A percentile compares a stretch with the other conserved stretches of the same genome.
Conservation (phyloP, 2,329 filamentous ascomycete species). For the Aspergillus tamarii region DNA sequence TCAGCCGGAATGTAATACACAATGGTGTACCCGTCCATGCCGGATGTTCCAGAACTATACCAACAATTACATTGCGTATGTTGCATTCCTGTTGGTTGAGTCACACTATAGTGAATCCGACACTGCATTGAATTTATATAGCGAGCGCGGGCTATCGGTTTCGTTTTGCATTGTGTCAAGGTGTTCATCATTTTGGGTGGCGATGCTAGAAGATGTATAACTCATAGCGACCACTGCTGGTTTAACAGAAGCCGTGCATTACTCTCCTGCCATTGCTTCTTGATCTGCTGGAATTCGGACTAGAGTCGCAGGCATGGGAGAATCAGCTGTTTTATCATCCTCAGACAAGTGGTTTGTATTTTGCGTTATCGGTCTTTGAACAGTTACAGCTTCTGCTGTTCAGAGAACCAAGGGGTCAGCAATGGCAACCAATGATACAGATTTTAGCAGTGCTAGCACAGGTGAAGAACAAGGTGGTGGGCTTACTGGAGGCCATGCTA, state of each 20-base stretch:
- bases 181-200: neutral
- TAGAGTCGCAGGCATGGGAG: slow-evolving; percentile 43
- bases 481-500: slow-evolving; percentile 65
- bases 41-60: neutral
- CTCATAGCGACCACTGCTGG: neutral
- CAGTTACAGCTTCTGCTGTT: slow-evolving; percentile 31
- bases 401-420: slow-evolving; percentile 6
- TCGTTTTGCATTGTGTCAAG: neutral
- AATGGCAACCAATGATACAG: slow-evolving; percentile 13
- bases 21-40: neutral
- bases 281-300: slow-evolving; percentile 45
- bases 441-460: neutral
- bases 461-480: neutral
- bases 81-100: neutral
- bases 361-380: slow-evolving; percentile 22
- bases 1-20: neutral
- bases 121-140: neutral
- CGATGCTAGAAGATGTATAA: neutral
- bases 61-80: neutral
- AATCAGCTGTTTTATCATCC: slow-evolving; percentile 74
- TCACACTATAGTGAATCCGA: neutral
- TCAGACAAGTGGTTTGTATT: slow-evolving; percentile 16
- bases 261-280: neutral
- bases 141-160: neutral
- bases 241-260: neutral